Evolutionary conservation across 257 asterid species (phyloP), one percentile per base, ranked within the genome.

Genomic region (Coffea canephora): DNA sequence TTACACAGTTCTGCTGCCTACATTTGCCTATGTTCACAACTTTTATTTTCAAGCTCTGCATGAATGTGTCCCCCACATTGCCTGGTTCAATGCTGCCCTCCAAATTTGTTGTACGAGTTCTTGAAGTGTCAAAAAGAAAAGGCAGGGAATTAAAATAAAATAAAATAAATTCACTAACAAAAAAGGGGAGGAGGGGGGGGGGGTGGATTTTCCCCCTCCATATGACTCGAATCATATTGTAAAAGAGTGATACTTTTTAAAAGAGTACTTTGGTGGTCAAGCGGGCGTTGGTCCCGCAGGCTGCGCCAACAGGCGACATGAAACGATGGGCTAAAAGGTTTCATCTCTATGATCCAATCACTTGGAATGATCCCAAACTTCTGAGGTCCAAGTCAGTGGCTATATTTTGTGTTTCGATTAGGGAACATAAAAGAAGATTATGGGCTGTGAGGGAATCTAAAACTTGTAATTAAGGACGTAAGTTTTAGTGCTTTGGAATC

Each of bases 261-360:
- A 31, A 31, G 88, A 84, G 84, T 82, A 79, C 78, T 81, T 91
- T 72, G 81, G 82, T 81, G 84, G 88, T 83, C 81, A 74, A 81
- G 83, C 34, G 80, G 84, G 81, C 71, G 76, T 81, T 74, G 89
- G 87, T 71, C 92, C 94, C 92, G 87, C 82, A 7, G 64, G 90
- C 43, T 73, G 76, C 82, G 77, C 69, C n/a, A 64, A 86, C 54
- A 71, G 78, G 84, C 76, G 89, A 91, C 97, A 91, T 48, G 90
- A 88, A 86, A 82, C 77, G 89, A 90, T 89, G 93, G 93, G 88
- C 89, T 77, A 87, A 93, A 91, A 89, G 95, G 88, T 85, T 77
- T 85, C 78, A 87, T 84, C 90, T 72, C 75, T 86, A 81, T 81
- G 79, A 77, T 79, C 92, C 88, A 85, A 90, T 88, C 91, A 89